Evolutionary conservation across 352 stramenopile genomes (phyloP).

Genomic region (Globisporangium middletonii): DNA sequence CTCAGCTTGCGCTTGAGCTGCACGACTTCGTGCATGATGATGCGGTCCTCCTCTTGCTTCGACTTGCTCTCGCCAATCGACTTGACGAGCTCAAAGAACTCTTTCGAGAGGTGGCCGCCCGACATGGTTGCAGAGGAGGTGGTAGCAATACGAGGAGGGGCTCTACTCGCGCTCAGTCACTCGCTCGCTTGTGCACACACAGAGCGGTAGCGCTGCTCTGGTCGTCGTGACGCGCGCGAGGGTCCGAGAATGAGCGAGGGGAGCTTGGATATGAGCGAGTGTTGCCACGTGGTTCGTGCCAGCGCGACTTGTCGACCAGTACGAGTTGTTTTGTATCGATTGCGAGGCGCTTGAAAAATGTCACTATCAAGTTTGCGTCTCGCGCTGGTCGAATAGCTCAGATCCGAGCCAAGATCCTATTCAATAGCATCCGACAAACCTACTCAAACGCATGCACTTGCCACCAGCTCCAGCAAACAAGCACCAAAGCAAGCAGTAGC

Average conservation of each 20-base stretch:
- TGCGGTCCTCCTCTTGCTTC: conserved; percentile 99
- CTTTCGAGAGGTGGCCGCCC: conserved; percentile 89
- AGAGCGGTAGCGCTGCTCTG: not conserved
- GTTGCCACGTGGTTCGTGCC: not conserved
- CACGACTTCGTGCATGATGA: conserved; percentile 95
- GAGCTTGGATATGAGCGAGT: not conserved
- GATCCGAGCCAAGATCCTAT: not conserved
- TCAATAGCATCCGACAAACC: not conserved
- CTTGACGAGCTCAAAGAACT: conserved; percentile 99
- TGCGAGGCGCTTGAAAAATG: not conserved
- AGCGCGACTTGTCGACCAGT: not conserved
- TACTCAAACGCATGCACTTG: too few relatives aligned
- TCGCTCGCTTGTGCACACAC: not conserved
- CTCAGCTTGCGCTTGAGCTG: conserved; percentile 95
- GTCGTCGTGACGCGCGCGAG: not conserved
- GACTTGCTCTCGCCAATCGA: conserved; percentile 99
- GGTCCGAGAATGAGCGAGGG: not conserved
- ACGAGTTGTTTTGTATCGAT: not conserved
- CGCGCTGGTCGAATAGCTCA: not conserved
- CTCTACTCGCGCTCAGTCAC: not conserved
- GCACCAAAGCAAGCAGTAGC: conserved; percentile 6
- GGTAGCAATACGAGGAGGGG: not conserved
- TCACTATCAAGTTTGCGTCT: not conserved
- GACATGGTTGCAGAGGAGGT: conserved; percentile 41
- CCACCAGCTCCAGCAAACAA: too few relatives aligned